Conservation (phyloP, 2,329 filamentous ascomycete genomes). For the Epichloe elymi region DNA sequence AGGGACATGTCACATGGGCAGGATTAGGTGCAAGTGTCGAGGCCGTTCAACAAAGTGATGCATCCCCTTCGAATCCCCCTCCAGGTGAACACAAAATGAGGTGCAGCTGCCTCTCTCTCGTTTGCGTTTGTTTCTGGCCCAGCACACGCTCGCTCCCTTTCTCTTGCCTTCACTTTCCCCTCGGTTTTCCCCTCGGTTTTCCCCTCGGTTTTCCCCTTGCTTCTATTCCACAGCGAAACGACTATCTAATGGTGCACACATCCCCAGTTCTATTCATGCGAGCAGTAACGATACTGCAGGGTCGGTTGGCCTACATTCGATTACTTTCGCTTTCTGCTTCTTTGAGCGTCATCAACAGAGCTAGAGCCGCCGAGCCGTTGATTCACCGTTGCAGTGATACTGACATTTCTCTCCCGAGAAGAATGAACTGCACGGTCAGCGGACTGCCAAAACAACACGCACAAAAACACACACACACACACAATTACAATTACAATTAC, state of each 20-base stretch:
- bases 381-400: background rate
- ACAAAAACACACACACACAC: background rate
- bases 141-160: background rate
- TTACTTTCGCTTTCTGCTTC: background rate
- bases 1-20: too few species aligned
- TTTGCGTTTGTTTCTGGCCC: background rate
- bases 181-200: background rate
- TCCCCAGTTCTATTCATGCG: background rate
- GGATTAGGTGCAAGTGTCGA: too few species aligned
- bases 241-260: background rate
- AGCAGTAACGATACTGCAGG: background rate
- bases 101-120: background rate
- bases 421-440: background rate
- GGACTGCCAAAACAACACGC: background rate
- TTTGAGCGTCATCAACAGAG: background rate
- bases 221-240: too few species aligned
- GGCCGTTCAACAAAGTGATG: background rate
- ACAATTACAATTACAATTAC: too few species aligned
- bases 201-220: background rate
- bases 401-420: background rate
- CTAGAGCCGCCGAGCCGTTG: background rate
- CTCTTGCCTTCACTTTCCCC: background rate
- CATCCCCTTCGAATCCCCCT: background rate
- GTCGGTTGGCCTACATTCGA: background rate
- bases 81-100: background rate